Evolutionary conservation across 805 yeast species (phyloP), one percentile per base, ranked within the genome.

Genomic region (Saccharomycopsis fermentans): DNA sequence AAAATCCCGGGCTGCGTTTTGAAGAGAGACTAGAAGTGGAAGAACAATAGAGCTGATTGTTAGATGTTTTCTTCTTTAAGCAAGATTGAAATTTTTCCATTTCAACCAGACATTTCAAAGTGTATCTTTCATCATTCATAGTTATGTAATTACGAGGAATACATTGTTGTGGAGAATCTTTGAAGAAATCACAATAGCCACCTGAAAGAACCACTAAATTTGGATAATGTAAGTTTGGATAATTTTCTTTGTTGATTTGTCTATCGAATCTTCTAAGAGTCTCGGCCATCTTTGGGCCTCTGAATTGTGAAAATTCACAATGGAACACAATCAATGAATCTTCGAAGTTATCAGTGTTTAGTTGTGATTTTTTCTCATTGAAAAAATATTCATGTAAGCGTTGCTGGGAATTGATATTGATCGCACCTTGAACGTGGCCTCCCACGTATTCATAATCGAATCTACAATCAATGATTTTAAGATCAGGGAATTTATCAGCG

Each of bases 281-380:
- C 57, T 83, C 76, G 0, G 98, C 98, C 86, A 94, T 82, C 54
- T 86, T 74, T 4, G 99, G 99, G n/a, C 98, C 96, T 60, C 99
- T 77, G 68, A 86, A 89, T 5, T 95, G 82, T 40, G 95, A 86
- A 69, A 90, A 92, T 71, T 94, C 99, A 72, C 99, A 94, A 71
- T 94, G 97, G 74, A 94, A 92, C 11, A 94, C 77, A 6, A 92
- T 69, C 58, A 94, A 73, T 21, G 75, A 76, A 43, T 43, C 50
- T 3, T 2, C 26, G 24, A 21, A 4, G 35, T 32, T 26, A 21
- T 16, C 29, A 4, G 14, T 21, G 24, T 21, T 19, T 43, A 4
- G 11, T 19, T 74, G 76, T 47, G 65, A 67, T 24, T 65, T 64
- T 32, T 62, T 5, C 55, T 56, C 36, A 17, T 64, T 65, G 26